Conservation (phyloP, 306 rosid species). For the Glycyrrhiza uralensis region DNA sequence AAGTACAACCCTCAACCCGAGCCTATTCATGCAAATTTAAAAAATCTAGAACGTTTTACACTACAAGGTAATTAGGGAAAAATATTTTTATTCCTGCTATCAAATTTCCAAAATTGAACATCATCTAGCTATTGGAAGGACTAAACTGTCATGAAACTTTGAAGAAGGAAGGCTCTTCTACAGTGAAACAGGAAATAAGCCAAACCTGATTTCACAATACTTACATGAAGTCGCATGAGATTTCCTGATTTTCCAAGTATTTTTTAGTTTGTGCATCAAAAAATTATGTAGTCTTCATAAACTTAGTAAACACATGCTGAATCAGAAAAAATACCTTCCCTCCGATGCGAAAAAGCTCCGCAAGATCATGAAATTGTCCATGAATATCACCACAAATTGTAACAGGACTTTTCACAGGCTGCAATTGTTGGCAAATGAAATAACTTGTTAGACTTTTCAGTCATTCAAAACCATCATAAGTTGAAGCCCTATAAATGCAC, state of each 20-base stretch:
- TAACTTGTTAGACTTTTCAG: not conserved
- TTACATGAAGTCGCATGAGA: not conserved
- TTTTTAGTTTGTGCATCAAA: conserved; percentile 6
- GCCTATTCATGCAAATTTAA: not conserved
- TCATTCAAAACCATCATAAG: conserved; percentile 8
- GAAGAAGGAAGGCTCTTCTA: not conserved
- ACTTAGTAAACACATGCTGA: not conserved
- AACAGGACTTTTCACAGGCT: conserved; percentile 96
- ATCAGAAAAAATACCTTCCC: conserved; percentile 68
- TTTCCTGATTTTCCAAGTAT: not conserved
- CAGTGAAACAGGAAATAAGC: not conserved
- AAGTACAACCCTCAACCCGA: not conserved
- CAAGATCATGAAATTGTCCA: conserved; percentile 97
- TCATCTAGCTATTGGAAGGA: not conserved
- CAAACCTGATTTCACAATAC: not conserved
- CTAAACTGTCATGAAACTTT: not conserved
- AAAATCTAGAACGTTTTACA: not conserved
- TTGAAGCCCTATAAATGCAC: not conserved
- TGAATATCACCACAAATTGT: conserved; percentile 98
- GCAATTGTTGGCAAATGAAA: conserved; percentile 37
- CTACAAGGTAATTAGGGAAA: not conserved
- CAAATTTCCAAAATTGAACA: not conserved
- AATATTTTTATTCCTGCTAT: not conserved
- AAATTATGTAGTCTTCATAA: not conserved
- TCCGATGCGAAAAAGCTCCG: conserved; percentile 96